Evolutionary conservation across 208 protist species (phyloP).

Genomic region (Leishmania braziliensis): DNA sequence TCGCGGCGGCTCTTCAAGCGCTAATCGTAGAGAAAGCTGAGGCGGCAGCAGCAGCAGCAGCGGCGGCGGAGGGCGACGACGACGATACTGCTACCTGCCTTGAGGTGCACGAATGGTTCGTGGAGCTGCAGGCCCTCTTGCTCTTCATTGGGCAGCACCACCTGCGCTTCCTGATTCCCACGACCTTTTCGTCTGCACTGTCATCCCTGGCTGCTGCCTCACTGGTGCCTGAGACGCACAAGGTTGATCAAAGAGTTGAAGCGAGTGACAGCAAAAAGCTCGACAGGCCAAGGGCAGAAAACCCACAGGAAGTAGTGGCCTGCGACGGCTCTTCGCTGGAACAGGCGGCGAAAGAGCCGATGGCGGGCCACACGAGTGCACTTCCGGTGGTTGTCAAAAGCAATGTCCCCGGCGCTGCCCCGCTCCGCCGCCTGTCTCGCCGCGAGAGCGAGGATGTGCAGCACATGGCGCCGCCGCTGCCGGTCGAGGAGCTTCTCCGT

Average conservation of each 20-base stretch:
- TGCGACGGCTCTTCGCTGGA: not conserved
- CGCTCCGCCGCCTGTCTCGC: constrained; percentile 12
- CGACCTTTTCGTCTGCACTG: not conserved
- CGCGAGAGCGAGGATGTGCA: constrained; percentile 28
- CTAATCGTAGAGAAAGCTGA: not conserved
- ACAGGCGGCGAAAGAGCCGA: not conserved
- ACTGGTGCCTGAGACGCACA: not conserved
- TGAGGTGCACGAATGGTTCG: constrained; percentile 16
- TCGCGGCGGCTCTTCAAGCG: constrained; percentile 11
- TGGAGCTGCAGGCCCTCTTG: constrained; percentile 34
- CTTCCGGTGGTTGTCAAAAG: not conserved
- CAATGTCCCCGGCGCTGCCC: not conserved
- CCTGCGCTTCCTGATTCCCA: constrained; percentile 22
- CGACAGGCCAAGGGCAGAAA: not conserved
- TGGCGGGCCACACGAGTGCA: not conserved
- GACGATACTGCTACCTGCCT: not conserved
- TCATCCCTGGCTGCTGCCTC: not conserved
- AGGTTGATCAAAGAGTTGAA: not conserved
- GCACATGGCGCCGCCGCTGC: constrained; percentile 36
- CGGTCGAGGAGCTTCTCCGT: constrained; percentile 34
- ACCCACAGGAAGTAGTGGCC: not conserved
- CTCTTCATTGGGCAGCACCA: constrained; percentile 22
- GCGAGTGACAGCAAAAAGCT: no score
- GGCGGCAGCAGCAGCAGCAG: no score
- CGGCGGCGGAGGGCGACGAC: no score